Percentiles rank a stretch among this genome's conserved stretches.
Conservation (phyloP, 139 green algal genomes). For the Nannochloris sp. region DNA sequence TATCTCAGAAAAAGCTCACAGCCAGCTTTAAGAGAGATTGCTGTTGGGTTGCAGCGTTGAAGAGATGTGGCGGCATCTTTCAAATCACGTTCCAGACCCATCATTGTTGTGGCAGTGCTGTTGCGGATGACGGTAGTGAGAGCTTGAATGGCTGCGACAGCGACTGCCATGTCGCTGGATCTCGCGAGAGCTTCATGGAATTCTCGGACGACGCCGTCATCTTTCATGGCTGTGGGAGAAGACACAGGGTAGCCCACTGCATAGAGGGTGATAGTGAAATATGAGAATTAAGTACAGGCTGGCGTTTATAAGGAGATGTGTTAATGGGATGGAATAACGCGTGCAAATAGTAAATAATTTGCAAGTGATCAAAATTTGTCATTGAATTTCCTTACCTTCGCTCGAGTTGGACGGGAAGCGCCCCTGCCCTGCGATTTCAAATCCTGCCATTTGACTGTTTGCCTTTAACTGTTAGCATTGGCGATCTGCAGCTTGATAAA, state of each 20-base stretch:
- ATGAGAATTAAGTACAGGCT: too few relatives aligned
- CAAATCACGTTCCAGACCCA: constrained; percentile 82
- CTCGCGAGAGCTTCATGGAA: constrained; percentile 62
- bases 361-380: not conserved
- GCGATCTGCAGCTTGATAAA: too few relatives aligned
- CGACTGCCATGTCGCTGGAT: constrained; percentile 70
- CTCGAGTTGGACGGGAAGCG: too few relatives aligned
- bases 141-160: constrained; percentile 77
- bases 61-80: constrained; percentile 64
- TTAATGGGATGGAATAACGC: too few relatives aligned
- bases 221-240: constrained; percentile 3
- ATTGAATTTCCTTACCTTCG: too few relatives aligned
- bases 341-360: not conserved
- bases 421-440: too few relatives aligned
- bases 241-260: constrained; percentile 9
- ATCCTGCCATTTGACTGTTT: too few relatives aligned
- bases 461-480: too few relatives aligned
- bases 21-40: constrained; percentile 80
- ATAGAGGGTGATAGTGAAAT: too few relatives aligned
- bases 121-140: constrained; percentile 72
- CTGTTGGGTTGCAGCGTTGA: constrained; percentile 75
- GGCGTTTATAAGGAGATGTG: too few relatives aligned
- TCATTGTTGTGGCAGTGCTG: constrained; percentile 70
- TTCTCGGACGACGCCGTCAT: constrained; percentile 55
- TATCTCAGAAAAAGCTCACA: constrained; percentile 94